Evolutionary conservation across 768 basidiomycete species (phyloP).

Genomic region (Leccinum arenicola): DNA sequence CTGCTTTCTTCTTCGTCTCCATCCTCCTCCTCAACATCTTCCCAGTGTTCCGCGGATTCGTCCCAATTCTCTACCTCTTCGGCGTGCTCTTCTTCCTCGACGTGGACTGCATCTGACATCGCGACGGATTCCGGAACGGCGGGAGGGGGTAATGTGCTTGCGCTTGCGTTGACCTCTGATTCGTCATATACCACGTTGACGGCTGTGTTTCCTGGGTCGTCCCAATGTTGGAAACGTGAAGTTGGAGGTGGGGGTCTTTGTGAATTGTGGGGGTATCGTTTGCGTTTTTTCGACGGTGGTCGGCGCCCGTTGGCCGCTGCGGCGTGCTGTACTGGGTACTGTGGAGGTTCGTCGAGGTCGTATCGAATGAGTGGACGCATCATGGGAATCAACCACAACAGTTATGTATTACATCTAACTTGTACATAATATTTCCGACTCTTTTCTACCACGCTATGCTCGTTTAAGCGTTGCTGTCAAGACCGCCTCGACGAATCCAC

Average conservation of each 20-base stretch:
- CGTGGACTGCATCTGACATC: neutral
- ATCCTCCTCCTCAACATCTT: conserved; percentile 23
- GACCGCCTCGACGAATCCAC: too few species aligned
- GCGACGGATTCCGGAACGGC: neutral
- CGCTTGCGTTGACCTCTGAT: neutral
- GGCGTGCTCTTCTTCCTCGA: conserved; percentile 17
- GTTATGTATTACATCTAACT: too few species aligned
- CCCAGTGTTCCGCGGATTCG: conserved; percentile 8
- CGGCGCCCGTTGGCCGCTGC: conserved; percentile 1
- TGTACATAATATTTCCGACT: too few species aligned
- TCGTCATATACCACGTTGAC: conserved; percentile 27
- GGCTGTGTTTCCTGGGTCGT: conserved; percentile 35
- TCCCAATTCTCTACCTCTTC: conserved; percentile 19
- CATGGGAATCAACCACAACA: neutral
- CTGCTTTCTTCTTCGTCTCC: conserved; percentile 52
- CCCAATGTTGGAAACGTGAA: conserved; percentile 39
- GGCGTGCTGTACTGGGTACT: neutral
- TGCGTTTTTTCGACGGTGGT: conserved; percentile 55
- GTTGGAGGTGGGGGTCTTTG: conserved; percentile 8
- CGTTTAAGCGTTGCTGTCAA: too few species aligned
- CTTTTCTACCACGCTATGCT: too few species aligned
- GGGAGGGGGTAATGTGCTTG: neutral
- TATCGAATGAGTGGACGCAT: conserved; percentile 31
- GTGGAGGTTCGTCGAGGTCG: conserved; percentile 22
- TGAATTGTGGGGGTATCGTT: conserved; percentile 25